These are phyloP conservation scores for Passiflora organensis DNA, from an alignment of 345 rosid genomes.

Conservation along the genomic window DNA sequence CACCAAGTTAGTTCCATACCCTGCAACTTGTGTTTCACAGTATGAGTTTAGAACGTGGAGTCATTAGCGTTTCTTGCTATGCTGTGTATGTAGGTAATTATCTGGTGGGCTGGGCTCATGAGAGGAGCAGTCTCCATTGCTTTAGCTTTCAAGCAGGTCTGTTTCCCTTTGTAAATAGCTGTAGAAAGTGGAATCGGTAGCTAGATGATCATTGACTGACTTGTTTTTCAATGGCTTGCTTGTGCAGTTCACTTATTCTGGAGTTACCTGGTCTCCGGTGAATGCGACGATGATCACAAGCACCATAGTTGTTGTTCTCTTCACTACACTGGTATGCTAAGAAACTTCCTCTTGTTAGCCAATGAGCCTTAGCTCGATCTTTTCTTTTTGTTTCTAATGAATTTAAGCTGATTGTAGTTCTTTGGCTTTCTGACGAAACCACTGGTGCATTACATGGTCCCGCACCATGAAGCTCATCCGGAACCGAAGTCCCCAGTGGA, in stretches of 20 bases:
- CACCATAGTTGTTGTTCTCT: slow-evolving; percentile 64
- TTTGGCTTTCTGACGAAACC: slow-evolving; percentile 87
- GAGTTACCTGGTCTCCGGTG: slow-evolving; percentile 58
- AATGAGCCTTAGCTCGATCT: no score
- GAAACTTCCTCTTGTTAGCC: neutral
- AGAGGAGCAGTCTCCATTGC: slow-evolving; percentile 95
- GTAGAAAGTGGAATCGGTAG: neutral
- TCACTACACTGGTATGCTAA: slow-evolving; percentile 57
- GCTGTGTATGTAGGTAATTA: slow-evolving; percentile 45
- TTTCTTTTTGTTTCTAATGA: neutral
- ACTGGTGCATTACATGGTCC: slow-evolving; percentile 51
- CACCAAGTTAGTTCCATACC: slow-evolving; percentile 50
- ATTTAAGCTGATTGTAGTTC: slow-evolving; percentile 42
- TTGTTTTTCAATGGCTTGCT: slow-evolving; percentile 8
- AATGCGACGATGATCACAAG: slow-evolving; percentile 65
- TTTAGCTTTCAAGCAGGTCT: slow-evolving; percentile 84
- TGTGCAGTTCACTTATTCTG: slow-evolving; percentile 65
- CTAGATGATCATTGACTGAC: neutral
- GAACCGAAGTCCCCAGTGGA: slow-evolving; percentile 47
- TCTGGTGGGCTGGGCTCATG: slow-evolving; percentile 97
- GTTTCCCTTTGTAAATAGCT: neutral
- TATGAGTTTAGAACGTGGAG: neutral
- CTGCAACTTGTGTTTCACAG: neutral
- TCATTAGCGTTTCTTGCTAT: slow-evolving; percentile 1
- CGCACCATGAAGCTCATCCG: slow-evolving; percentile 14